phyloP scores from a whole-genome alignment of 495 filamentous ascomycete species.

The Xylaria intraflava region DNA sequence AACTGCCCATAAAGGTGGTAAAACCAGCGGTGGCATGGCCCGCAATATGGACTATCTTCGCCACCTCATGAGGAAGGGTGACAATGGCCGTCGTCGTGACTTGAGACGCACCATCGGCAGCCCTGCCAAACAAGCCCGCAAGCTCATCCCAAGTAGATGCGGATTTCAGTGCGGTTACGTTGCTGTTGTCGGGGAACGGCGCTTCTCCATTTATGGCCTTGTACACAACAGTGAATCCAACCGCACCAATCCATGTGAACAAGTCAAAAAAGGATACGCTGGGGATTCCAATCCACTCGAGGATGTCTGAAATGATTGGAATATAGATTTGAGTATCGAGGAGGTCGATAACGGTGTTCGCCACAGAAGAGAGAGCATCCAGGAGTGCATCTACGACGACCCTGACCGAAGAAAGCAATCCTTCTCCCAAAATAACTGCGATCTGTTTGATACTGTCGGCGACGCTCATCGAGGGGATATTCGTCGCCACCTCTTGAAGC shows the following conservation, averaged over 20 bases:
- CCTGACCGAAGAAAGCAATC: neutral
- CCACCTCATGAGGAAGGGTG: neutral
- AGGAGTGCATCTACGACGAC: constrained; percentile 6
- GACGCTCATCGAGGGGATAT: neutral
- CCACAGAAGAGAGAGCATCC: neutral
- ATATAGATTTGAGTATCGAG: constrained; percentile 10
- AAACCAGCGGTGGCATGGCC: neutral
- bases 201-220: neutral
- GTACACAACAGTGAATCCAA: constrained; percentile 2
- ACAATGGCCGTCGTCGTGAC: neutral
- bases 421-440: constrained; percentile 3
- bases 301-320: constrained; percentile 9
- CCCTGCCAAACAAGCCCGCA: neutral
- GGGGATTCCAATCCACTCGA: constrained; percentile 2
- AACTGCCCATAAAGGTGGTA: neutral
- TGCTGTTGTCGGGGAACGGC: constrained; percentile 1
- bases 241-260: constrained; percentile 7
- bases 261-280: constrained; percentile 10
- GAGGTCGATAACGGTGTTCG: neutral
- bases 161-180: neutral
- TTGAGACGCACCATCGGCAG: neutral
- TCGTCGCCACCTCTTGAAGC: constrained; percentile 1
- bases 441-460: constrained; percentile 6
- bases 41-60: neutral
- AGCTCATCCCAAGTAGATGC: neutral